Conservation (phyloP, 768 basidiomycete genomes). For the Podaxis mareebaensis region DNA sequence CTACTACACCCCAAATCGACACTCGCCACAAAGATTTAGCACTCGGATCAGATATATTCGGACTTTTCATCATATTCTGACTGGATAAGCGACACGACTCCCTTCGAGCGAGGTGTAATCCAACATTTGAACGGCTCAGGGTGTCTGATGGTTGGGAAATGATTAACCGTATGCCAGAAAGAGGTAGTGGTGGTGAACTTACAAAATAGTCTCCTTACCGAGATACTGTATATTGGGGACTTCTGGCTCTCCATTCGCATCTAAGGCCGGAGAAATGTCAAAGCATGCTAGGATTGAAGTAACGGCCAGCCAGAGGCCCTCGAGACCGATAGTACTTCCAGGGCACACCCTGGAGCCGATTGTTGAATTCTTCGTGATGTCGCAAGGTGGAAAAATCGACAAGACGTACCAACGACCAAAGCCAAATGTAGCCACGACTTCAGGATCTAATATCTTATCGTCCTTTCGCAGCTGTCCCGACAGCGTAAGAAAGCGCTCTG, state of each 20-base stretch:
- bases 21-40: no score
- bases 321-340: background rate
- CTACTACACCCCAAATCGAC: no score
- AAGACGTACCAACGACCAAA: conserved; percentile 16
- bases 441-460: conserved; percentile 2
- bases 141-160: background rate
- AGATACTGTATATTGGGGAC: background rate
- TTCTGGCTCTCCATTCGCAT: background rate
- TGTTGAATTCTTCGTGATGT: background rate
- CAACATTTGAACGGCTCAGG: background rate
- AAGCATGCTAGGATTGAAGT: conserved; percentile 6
- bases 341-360: background rate
- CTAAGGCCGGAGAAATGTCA: background rate
- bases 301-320: background rate
- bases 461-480: conserved; percentile 5
- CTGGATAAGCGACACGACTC: background rate
- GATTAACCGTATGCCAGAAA: background rate
- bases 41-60: background rate
- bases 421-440: conserved; percentile 12
- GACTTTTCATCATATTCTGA: background rate
- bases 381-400: background rate
- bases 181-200: background rate
- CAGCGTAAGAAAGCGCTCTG: conserved; percentile 19
- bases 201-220: conserved; percentile 1
- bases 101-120: background rate